These are phyloP conservation scores for Mollisiaceae sp. DNA, from an alignment of 2,329 filamentous ascomycete genomes.

Conservation along the genomic window DNA sequence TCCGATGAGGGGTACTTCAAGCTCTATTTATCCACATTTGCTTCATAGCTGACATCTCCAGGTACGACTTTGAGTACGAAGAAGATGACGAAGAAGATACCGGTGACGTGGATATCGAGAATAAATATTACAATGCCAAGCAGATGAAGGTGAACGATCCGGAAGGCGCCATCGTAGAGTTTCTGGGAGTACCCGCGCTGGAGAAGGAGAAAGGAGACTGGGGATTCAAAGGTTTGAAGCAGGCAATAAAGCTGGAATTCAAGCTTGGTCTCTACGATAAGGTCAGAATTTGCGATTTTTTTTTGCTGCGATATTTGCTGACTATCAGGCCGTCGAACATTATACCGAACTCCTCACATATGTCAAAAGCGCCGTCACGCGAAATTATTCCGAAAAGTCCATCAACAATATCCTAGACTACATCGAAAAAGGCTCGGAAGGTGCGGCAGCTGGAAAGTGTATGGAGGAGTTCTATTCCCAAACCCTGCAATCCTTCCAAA, in stretches of 20 bases:
- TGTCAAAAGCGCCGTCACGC: slow-evolving; percentile 93
- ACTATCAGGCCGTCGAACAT: slow-evolving; percentile 78
- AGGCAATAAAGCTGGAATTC: slow-evolving; percentile 97
- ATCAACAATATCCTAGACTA: slow-evolving; percentile 99
- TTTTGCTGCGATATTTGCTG: slow-evolving; percentile 10
- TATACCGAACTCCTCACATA: slow-evolving; percentile 96
- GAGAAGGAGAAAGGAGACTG: slow-evolving; percentile 95
- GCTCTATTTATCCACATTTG: slow-evolving; percentile 12
- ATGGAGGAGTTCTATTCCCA: slow-evolving; percentile 96
- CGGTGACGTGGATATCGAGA: slow-evolving; percentile 93
- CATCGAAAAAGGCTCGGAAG: slow-evolving; percentile 86
- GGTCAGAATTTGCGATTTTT: slow-evolving; percentile 50
- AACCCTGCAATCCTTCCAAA: slow-evolving; percentile 93
- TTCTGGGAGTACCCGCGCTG: slow-evolving; percentile 82
- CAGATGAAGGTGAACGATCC: slow-evolving; percentile 89
- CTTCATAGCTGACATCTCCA: slow-evolving; percentile 43
- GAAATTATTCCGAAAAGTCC: slow-evolving; percentile 98
- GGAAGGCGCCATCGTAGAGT: slow-evolving; percentile 88
- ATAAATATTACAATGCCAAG: slow-evolving; percentile 99
- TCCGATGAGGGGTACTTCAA: slow-evolving; percentile 78
- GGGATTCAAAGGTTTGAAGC: slow-evolving; percentile 98
- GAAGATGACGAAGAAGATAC: slow-evolving; percentile 85
- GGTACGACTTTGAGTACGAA: slow-evolving; percentile 97
- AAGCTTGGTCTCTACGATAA: slow-evolving; percentile 86
- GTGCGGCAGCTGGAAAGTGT: slow-evolving; percentile 73